phyloP scores from a whole-genome alignment of 2,329 filamentous ascomycete genomes.

The Claviceps maximensis region DNA sequence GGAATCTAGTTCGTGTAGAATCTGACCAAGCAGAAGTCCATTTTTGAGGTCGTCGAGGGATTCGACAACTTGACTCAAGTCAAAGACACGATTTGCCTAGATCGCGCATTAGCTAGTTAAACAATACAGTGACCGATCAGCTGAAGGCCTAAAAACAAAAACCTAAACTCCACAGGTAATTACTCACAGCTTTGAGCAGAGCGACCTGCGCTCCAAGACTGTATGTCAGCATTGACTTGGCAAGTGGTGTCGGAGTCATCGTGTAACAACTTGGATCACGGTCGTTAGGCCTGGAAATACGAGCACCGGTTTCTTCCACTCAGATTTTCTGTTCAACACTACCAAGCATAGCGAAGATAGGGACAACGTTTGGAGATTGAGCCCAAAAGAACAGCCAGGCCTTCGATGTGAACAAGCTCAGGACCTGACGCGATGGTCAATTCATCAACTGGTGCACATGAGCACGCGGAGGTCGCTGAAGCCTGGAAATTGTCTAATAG shows the following conservation, averaged over 20 bases:
- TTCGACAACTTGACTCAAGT: constrained; percentile 31
- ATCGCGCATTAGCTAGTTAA: constrained; percentile 3
- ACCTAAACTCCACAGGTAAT: constrained; percentile 2
- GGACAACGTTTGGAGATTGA: neutral
- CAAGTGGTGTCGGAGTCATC: constrained; percentile 1
- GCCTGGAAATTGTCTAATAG: neutral
- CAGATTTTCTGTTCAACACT: neutral
- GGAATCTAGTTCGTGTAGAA: constrained; percentile 44
- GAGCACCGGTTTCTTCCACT: neutral
- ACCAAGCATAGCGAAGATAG: neutral
- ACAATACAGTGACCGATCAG: neutral
- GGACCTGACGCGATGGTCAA: neutral
- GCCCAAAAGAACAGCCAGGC: neutral
- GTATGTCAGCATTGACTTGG: constrained; percentile 23
- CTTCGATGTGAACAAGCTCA: neutral
- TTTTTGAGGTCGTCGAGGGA: constrained; percentile 40
- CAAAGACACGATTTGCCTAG: constrained; percentile 27
- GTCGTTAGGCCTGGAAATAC: neutral
- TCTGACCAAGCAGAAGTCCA: constrained; percentile 38
- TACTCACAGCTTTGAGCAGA: constrained; percentile 41
- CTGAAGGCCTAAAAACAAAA: neutral
- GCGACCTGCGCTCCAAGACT: constrained; percentile 35
- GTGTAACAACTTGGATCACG: neutral
- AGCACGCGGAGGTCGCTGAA: neutral
- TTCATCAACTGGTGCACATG: neutral